These are phyloP conservation scores for Trichothecium sympodiale DNA, from an alignment of 2,329 filamentous ascomycete species.

Conservation along the genomic window DNA sequence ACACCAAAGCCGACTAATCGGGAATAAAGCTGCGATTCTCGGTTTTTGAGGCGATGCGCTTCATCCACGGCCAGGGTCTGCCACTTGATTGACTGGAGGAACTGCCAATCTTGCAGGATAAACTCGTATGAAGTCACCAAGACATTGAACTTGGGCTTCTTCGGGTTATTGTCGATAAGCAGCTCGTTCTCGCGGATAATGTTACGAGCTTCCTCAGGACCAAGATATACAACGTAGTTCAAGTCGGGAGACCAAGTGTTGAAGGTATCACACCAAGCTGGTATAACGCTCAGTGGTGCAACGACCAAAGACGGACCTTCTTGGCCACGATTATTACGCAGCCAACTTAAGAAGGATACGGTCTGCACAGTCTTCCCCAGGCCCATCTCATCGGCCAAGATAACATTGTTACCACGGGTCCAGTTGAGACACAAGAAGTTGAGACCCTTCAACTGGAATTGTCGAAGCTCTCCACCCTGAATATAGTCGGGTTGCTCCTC, in stretches of 20 bases:
- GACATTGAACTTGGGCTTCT: conserved; percentile 94
- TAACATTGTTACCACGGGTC: conserved; percentile 89
- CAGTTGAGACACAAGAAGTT: conserved; percentile 97
- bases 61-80: conserved; percentile 95
- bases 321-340: conserved; percentile 78
- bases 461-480: conserved; percentile 70
- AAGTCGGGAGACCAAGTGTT: conserved; percentile 91
- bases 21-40: conserved; percentile 84
- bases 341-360: conserved; percentile 93
- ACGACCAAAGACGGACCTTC: conserved; percentile 94
- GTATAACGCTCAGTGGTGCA: conserved; percentile 94
- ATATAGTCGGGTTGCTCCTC: conserved; percentile 80
- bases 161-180: conserved; percentile 72
- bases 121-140: conserved; percentile 96
- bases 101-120: conserved; percentile 74
- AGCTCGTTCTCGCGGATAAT: conserved; percentile 89
- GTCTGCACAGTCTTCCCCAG: conserved; percentile 97
- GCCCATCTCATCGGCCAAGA: conserved; percentile 97
- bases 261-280: conserved; percentile 96
- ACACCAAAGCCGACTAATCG: conserved; percentile 78
- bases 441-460: conserved; percentile 87
- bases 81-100: conserved; percentile 88
- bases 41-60: conserved; percentile 92
- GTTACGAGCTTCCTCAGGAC: conserved; percentile 72
- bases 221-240: conserved; percentile 95